A percentile compares a stretch with the other conserved stretches of the same genome.
Conservation (phyloP, 768 basidiomycete genomes). For the Tricholoma saponaceum region DNA sequence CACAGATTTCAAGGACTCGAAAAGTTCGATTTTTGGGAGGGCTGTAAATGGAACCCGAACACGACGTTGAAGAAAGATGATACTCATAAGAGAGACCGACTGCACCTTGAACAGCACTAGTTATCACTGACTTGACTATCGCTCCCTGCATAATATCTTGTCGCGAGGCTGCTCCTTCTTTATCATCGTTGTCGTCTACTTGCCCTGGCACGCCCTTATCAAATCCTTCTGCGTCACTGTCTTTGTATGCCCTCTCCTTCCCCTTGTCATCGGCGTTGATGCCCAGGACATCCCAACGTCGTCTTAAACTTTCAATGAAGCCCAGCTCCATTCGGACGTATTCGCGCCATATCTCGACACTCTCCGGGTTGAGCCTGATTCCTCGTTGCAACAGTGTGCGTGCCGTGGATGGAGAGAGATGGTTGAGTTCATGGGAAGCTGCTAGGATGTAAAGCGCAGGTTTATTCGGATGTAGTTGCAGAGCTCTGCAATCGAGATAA, state of each 20-base stretch:
- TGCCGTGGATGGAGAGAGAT: constrained; percentile 71
- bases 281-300: constrained; percentile 79
- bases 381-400: constrained; percentile 84
- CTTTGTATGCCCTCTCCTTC: constrained; percentile 13
- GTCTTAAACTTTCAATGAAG: constrained; percentile 74
- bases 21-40: constrained; percentile 37
- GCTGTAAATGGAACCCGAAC: constrained; percentile 24
- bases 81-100: constrained; percentile 1
- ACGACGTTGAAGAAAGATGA: constrained; percentile 3
- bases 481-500: constrained; percentile 47
- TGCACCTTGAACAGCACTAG: constrained; percentile 69
- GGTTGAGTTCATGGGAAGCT: constrained; percentile 77
- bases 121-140: constrained; percentile 75
- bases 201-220: constrained; percentile 20
- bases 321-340: constrained; percentile 89
- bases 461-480: constrained; percentile 81
- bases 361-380: constrained; percentile 70
- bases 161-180: constrained; percentile 52
- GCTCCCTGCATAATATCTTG: constrained; percentile 71
- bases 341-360: constrained; percentile 79
- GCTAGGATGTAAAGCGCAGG: constrained; percentile 80
- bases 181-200: constrained; percentile 37
- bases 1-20: constrained; percentile 33
- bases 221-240: constrained; percentile 17
- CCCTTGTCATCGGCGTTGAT: constrained; percentile 37